Conservation (phyloP, 805 yeast genomes). For the Brettanomyces sp. region DNA sequence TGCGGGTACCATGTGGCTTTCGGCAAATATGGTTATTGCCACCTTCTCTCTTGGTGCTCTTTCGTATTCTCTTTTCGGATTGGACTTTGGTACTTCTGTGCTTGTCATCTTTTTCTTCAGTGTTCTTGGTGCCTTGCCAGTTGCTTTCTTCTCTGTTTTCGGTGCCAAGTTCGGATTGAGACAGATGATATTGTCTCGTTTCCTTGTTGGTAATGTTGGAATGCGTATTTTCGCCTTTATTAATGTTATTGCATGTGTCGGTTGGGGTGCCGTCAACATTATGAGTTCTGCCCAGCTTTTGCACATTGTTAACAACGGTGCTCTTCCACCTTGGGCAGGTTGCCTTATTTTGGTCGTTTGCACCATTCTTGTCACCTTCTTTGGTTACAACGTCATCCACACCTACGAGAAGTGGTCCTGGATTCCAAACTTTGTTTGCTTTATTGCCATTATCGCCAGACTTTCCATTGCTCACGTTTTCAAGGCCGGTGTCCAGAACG, state of each 20-base stretch:
- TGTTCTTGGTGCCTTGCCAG: slow-evolving; percentile 63
- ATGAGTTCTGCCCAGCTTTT: slow-evolving; percentile 82
- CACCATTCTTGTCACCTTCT: slow-evolving; percentile 69
- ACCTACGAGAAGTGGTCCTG: slow-evolving; percentile 77
- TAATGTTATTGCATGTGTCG: slow-evolving; percentile 79
- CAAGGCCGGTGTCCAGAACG: slow-evolving; percentile 34
- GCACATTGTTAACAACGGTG: slow-evolving; percentile 57
- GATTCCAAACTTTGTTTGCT: slow-evolving; percentile 70
- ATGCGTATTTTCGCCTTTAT: slow-evolving; percentile 70
- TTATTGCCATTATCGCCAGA: slow-evolving; percentile 72
- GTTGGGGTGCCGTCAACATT: slow-evolving; percentile 93
- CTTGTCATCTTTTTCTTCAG: slow-evolving; percentile 65
- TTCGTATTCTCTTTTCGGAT: slow-evolving; percentile 49
- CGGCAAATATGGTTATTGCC: slow-evolving; percentile 83
- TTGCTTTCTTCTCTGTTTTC: slow-evolving; percentile 72
- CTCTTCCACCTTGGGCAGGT: slow-evolving; percentile 86
- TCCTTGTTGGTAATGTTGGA: slow-evolving; percentile 63
- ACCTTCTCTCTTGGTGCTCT: slow-evolving; percentile 73
- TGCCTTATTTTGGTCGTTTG: slow-evolving; percentile 60
- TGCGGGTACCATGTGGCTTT: slow-evolving; percentile 84
- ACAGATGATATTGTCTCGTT: slow-evolving; percentile 77
- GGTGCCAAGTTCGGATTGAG: slow-evolving; percentile 83
- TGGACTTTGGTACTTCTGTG: slow-evolving; percentile 67
- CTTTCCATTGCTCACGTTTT: slow-evolving; percentile 61
- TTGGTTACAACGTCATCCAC: slow-evolving; percentile 81